Evolutionary conservation across 1,284 basidiomycete genomes (phyloP).

Genomic region (Cerioporus squamosus): DNA sequence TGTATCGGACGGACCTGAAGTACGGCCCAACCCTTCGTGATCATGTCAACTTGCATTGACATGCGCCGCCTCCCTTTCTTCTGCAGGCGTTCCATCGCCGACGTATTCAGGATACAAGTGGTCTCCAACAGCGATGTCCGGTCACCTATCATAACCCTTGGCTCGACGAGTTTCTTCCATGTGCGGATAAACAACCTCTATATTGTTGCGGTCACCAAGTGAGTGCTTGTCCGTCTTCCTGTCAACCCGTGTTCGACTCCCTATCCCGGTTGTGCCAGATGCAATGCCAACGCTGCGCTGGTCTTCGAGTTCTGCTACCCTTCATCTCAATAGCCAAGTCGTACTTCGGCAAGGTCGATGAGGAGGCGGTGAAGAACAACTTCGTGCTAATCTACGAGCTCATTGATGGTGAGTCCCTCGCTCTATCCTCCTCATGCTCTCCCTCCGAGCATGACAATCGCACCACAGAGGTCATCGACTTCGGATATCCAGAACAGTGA

Average conservation of each 20-base stretch:
- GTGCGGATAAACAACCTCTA: constrained; percentile 95
- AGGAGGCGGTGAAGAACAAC: constrained; percentile 98
- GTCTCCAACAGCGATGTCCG: constrained; percentile 96
- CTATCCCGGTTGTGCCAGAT: constrained; percentile 49
- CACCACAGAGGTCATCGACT: constrained; percentile 95
- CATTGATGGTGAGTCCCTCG: constrained; percentile 81
- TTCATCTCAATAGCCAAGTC: constrained; percentile 93
- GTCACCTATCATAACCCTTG: constrained; percentile 97
- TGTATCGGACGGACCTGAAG: constrained; percentile 96
- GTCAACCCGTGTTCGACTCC: background rate
- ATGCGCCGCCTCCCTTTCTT: background rate
- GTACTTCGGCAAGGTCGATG: constrained; percentile 98
- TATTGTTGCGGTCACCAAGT: constrained; percentile 95
- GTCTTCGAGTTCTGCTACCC: constrained; percentile 97
- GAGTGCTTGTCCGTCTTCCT: constrained; percentile 32
- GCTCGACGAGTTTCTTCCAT: constrained; percentile 97
- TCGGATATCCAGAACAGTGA: constrained; percentile 99
- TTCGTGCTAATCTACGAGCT: constrained; percentile 97
- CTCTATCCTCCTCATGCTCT: background rate
- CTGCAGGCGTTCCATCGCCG: constrained; percentile 92
- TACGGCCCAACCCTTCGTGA: constrained; percentile 34
- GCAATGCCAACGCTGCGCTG: constrained; percentile 96
- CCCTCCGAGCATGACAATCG: background rate
- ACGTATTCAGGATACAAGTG: constrained; percentile 98
- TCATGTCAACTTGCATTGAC: background rate